Percentiles rank a stretch among this genome's conserved stretches.
phyloP scores from a whole-genome alignment of 2,329 filamentous ascomycete species.

The Pyricularia grisea region DNA sequence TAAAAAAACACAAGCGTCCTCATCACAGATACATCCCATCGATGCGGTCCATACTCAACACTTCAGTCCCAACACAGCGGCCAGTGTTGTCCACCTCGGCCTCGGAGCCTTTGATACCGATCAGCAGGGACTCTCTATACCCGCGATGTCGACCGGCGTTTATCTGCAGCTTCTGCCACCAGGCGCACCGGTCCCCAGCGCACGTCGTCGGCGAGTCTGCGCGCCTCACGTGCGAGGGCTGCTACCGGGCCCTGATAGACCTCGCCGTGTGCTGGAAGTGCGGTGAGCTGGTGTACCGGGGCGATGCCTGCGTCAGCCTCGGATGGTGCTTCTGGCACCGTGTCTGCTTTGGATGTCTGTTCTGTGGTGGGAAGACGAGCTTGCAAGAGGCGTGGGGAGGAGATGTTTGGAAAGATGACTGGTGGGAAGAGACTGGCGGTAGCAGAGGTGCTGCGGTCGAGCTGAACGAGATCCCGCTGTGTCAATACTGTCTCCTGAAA shows the following conservation, averaged over 20 bases:
- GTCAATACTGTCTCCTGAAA: slow-evolving; percentile 33
- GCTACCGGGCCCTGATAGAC: slow-evolving; percentile 37
- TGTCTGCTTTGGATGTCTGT: slow-evolving; percentile 44
- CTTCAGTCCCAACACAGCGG: not conserved
- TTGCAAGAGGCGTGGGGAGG: slow-evolving; percentile 20
- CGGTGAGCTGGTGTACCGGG: slow-evolving; percentile 42
- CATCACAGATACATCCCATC: not conserved
- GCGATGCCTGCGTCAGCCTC: slow-evolving; percentile 46
- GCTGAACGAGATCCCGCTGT: slow-evolving; percentile 37
- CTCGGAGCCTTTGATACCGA: not conserved
- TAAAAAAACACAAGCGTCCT: too few relatives aligned
- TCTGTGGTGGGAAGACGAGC: slow-evolving; percentile 34
- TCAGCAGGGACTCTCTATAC: not conserved
- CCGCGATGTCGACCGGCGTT: slow-evolving; percentile 12
- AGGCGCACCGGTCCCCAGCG: slow-evolving; percentile 6
- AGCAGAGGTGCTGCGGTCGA: slow-evolving; percentile 23
- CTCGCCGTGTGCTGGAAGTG: slow-evolving; percentile 50
- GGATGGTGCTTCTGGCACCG: slow-evolving; percentile 53
- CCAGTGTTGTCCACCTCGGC: not conserved
- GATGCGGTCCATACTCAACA: not conserved
- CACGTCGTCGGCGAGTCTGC: slow-evolving; percentile 34
- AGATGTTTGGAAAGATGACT: slow-evolving; percentile 1
- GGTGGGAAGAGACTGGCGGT: not conserved
- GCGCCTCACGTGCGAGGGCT: slow-evolving; percentile 38
- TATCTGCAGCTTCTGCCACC: slow-evolving; percentile 48